A percentile compares a stretch with the other conserved stretches of the same genome.
phyloP scores from a whole-genome alignment of 768 basidiomycete species.

The Sistotremastrum niveocremeum region DNA sequence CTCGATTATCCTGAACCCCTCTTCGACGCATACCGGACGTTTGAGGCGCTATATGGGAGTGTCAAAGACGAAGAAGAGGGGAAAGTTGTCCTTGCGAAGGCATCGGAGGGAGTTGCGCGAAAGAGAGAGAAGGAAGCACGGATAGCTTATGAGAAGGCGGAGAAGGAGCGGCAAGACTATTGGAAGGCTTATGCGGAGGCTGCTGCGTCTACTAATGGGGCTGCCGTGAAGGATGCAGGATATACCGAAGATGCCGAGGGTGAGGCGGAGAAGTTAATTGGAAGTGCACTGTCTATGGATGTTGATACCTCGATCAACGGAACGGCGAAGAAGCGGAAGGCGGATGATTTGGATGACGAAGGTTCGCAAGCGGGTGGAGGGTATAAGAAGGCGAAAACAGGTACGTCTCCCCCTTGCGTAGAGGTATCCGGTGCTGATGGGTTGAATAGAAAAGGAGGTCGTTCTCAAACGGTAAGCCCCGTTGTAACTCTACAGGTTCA shows the following conservation, averaged over 20 bases:
- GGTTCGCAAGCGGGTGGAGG: constrained; percentile 16
- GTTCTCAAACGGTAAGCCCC: constrained; percentile 8
- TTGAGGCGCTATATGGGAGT: constrained; percentile 74
- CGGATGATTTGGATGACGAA: constrained; percentile 30
- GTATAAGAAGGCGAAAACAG: constrained; percentile 49
- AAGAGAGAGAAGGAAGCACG: constrained; percentile 32
- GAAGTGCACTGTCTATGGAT: constrained; percentile 21
- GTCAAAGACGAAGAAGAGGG: constrained; percentile 50
- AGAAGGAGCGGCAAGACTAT: constrained; percentile 35
- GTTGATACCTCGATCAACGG: constrained; percentile 24
- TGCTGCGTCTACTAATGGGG: constrained; percentile 19
- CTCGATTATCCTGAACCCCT: constrained; percentile 94
- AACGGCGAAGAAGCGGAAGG: constrained; percentile 46
- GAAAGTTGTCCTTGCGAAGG: constrained; percentile 51
- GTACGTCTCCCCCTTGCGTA: constrained; percentile 23
- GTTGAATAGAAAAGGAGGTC: constrained; percentile 36
- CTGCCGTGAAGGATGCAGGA: constrained; percentile 9
- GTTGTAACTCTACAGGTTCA: too few species aligned
- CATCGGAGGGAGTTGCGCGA: constrained; percentile 42
- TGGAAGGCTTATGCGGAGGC: constrained; percentile 26
- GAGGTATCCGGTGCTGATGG: not conserved
- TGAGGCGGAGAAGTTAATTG: not conserved
- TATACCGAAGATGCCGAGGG: constrained; percentile 10
- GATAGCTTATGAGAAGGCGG: constrained; percentile 49
- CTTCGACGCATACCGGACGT: constrained; percentile 82